phyloP scores from a whole-genome alignment of 2,329 filamentous ascomycete genomes.

The Colletotrichum sp. region DNA sequence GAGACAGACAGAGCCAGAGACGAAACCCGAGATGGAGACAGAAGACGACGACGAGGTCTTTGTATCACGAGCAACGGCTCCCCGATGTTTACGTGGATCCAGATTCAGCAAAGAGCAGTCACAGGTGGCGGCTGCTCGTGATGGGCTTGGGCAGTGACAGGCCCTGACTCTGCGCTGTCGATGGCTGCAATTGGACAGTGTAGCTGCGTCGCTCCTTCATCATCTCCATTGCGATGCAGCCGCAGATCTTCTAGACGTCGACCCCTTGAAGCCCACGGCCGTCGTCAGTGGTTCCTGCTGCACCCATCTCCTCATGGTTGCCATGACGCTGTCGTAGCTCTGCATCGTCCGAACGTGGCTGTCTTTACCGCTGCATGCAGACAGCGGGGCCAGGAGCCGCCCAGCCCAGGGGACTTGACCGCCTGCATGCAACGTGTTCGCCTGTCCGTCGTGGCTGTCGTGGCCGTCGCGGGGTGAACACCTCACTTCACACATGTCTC shows the following conservation, averaged over 20 bases:
- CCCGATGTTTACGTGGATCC: slow-evolving; percentile 12
- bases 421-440: slow-evolving; percentile 13
- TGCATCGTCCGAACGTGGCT: slow-evolving; percentile 8
- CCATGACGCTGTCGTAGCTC: slow-evolving; percentile 20
- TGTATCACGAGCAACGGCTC: slow-evolving; percentile 12
- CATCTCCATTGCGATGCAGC: neutral
- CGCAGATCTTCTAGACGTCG: neutral
- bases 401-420: neutral
- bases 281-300: neutral
- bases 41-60: neutral
- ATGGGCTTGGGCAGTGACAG: neutral
- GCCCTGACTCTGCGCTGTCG: neutral
- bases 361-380: slow-evolving; percentile 13
- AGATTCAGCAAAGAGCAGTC: neutral
- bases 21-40: neutral
- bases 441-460: neutral
- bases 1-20: neutral
- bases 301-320: slow-evolving; percentile 14
- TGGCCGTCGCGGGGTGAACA: neutral
- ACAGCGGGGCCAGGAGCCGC: neutral
- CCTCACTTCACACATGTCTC: neutral
- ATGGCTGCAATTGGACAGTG: neutral
- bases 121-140: neutral
- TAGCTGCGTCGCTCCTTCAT: neutral
- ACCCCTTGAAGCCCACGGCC: neutral